These are phyloP conservation scores for Nicotiana tabacum DNA, from an alignment of 257 asterid genomes.

Conservation along the genomic window DNA sequence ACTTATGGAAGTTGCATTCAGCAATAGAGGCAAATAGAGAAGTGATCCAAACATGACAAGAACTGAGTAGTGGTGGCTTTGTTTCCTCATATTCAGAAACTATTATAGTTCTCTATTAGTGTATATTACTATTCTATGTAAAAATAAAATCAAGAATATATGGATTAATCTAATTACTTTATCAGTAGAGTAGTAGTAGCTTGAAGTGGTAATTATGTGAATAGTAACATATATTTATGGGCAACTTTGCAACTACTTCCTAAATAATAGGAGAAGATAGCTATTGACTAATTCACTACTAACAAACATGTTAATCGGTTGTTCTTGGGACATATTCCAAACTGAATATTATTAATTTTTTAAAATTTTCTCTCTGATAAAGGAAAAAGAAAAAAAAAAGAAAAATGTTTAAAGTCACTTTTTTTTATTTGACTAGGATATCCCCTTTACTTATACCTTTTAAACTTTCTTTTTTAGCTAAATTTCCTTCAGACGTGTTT, in stretches of 20 bases:
- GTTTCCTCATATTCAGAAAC: conserved; percentile 17
- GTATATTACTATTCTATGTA: too few species aligned
- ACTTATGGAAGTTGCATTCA: conserved; percentile 22
- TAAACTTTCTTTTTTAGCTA: too few species aligned
- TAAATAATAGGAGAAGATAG: background rate
- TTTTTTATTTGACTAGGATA: too few species aligned
- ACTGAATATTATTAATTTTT: background rate
- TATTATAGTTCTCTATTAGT: background rate
- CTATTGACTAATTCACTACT: background rate
- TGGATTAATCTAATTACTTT: too few species aligned
- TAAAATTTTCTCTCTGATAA: background rate
- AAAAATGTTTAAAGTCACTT: too few species aligned
- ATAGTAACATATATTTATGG: background rate
- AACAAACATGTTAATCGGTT: background rate
- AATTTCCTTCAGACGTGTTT: too few species aligned
- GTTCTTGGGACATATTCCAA: background rate
- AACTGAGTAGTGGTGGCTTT: background rate
- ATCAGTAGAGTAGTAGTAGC: too few species aligned
- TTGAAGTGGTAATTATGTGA: background rate
- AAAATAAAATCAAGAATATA: background rate
- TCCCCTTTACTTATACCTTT: too few species aligned
- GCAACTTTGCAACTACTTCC: background rate
- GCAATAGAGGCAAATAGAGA: conserved; percentile 23
- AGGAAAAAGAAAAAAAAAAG: too few species aligned
- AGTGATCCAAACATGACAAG: conserved; percentile 9